Percentiles rank a stretch among this genome's conserved stretches.
Evolutionary conservation across 805 yeast species (phyloP).

Genomic region (Kazachstania viticola): DNA sequence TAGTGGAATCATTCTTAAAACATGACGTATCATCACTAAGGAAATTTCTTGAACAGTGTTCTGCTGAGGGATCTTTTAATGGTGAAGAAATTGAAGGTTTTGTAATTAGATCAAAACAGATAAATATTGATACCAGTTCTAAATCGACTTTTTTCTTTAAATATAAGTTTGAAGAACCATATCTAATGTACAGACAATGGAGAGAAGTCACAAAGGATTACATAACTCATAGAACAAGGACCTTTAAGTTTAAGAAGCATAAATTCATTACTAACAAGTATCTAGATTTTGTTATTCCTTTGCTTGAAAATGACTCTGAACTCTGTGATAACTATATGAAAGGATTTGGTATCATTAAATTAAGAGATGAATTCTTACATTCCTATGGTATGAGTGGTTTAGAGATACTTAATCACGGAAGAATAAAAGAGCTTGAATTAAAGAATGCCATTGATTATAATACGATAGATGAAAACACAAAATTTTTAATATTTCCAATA

Average conservation of each 20-base stretch:
- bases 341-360: constrained; percentile 62
- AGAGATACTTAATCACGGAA: constrained; percentile 41
- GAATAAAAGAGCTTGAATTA: constrained; percentile 27
- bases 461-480: constrained; percentile 30
- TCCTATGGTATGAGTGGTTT: constrained; percentile 45
- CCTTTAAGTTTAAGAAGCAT: constrained; percentile 38
- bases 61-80: constrained; percentile 58
- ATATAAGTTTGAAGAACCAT: constrained; percentile 92
- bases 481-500: constrained; percentile 64
- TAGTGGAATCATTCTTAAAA: constrained; percentile 37
- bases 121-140: constrained; percentile 5
- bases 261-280: constrained; percentile 54
- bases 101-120: constrained; percentile 58
- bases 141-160: constrained; percentile 64
- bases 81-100: constrained; percentile 83
- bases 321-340: constrained; percentile 34
- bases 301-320: constrained; percentile 39
- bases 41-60: constrained; percentile 42
- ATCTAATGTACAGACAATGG: constrained; percentile 78
- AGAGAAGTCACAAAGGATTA: constrained; percentile 71
- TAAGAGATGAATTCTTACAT: constrained; percentile 55
- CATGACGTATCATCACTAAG: constrained; percentile 33
- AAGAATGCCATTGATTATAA: constrained; percentile 29
- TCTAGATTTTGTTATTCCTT: constrained; percentile 49
- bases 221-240: constrained; percentile 28